Evolutionary conservation across 306 rosid species (phyloP).

Genomic region (Cucumis cinereus): DNA sequence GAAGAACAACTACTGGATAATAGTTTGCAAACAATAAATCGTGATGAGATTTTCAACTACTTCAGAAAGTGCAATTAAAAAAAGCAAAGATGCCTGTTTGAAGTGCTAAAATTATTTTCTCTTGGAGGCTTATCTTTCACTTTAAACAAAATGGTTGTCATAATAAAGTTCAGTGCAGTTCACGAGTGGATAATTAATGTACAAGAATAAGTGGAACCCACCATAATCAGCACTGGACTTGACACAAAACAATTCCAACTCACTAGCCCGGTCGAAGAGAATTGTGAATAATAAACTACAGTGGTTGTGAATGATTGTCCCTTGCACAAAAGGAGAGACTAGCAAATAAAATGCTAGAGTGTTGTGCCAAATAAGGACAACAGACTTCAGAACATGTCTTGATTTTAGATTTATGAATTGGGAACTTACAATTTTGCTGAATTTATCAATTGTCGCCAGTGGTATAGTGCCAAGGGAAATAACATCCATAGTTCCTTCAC

Average conservation of each 20-base stretch:
- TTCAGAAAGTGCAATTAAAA: not conserved
- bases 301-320: not conserved
- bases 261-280: not conserved
- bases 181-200: not conserved
- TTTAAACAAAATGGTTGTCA: not conserved
- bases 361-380: not conserved
- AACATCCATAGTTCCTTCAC: constrained; percentile 74
- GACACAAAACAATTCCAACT: not conserved
- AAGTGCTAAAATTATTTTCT: not conserved
- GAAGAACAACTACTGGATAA: not conserved
- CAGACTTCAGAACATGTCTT: not conserved
- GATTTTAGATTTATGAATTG: not conserved
- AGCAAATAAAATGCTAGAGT: not conserved
- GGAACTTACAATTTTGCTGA: constrained; percentile 64
- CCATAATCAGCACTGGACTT: not conserved
- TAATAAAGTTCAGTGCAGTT: not conserved
- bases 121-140: not conserved
- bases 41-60: not conserved
- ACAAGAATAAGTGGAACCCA: not conserved
- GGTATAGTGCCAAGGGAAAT: constrained; percentile 86
- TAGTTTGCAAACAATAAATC: not conserved
- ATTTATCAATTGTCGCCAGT: constrained; percentile 77
- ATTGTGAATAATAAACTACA: not conserved
- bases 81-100: not conserved
- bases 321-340: not conserved